Conservation (phyloP, 176 grass and related monocot species). For the Carex littledalei region DNA sequence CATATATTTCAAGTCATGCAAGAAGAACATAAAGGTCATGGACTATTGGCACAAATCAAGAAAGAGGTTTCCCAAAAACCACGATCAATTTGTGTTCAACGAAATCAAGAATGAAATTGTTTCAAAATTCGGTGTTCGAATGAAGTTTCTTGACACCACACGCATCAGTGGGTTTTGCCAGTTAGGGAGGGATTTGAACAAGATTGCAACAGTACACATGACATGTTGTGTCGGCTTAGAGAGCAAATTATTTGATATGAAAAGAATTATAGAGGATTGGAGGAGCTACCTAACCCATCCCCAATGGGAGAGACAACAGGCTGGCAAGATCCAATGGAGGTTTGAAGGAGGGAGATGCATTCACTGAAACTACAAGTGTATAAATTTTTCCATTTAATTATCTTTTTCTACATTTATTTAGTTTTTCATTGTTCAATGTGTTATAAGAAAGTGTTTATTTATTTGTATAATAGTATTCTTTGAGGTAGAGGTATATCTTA, state of each 20-base stretch:
- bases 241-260: conserved; percentile 58
- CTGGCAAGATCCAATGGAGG: conserved; percentile 41
- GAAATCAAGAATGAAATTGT: conserved; percentile 68
- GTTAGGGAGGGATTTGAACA: conserved; percentile 55
- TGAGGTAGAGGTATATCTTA: background rate
- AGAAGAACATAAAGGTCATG: conserved; percentile 48
- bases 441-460: conserved; percentile 10
- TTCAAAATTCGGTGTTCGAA: conserved; percentile 34
- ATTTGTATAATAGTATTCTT: background rate
- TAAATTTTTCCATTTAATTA: background rate
- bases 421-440: background rate
- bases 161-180: conserved; percentile 66
- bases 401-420: background rate
- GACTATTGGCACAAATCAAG: conserved; percentile 69
- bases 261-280: conserved; percentile 49
- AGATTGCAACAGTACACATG: conserved; percentile 63
- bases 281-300: conserved; percentile 42
- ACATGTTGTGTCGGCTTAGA: conserved; percentile 71
- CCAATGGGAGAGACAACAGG: conserved; percentile 39
- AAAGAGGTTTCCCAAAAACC: conserved; percentile 35
- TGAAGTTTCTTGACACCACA: conserved; percentile 61
- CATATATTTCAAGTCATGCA: conserved; percentile 72
- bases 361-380: conserved; percentile 30
- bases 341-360: conserved; percentile 65
- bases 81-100: conserved; percentile 85